Conservation (phyloP, 2,329 filamentous ascomycete species). For the Claviceps sp. region DNA sequence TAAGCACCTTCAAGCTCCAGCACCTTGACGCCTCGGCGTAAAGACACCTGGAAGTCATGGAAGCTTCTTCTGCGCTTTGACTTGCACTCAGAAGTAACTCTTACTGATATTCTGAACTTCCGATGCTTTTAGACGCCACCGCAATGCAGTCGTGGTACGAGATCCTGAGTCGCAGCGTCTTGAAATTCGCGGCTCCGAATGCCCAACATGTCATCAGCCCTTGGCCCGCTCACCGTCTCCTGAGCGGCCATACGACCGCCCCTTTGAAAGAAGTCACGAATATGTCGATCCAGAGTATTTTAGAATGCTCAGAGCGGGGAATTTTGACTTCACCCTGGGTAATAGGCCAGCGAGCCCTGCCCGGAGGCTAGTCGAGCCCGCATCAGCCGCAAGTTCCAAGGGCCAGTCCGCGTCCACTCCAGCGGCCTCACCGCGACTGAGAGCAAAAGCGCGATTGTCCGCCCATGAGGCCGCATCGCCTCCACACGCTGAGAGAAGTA, state of each 20-base stretch:
- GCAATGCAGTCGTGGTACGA: slow-evolving; percentile 82
- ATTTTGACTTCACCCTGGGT: slow-evolving; percentile 30
- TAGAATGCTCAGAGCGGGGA: slow-evolving; percentile 63
- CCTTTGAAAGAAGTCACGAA: slow-evolving; percentile 29
- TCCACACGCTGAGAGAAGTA: slow-evolving; percentile 39
- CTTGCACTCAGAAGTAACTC: too few relatives aligned
- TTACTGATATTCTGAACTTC: background rate
- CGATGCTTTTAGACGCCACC: slow-evolving; percentile 55
- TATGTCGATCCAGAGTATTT: slow-evolving; percentile 93
- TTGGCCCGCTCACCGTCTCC: slow-evolving; percentile 33
- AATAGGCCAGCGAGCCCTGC: slow-evolving; percentile 38
- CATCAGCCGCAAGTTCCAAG: slow-evolving; percentile 15
- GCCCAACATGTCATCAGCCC: slow-evolving; percentile 81
- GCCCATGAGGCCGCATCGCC: slow-evolving; percentile 37
- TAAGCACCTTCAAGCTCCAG: slow-evolving; percentile 32
- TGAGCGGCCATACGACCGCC: slow-evolving; percentile 35
- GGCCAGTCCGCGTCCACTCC: slow-evolving; percentile 8
- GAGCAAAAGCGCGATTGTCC: slow-evolving; percentile 32
- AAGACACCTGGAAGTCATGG: background rate
- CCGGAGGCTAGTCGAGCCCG: slow-evolving; percentile 36
- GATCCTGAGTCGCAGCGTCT: slow-evolving; percentile 76
- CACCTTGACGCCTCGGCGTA: background rate
- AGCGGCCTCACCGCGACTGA: slow-evolving; percentile 8
- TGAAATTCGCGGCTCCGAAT: slow-evolving; percentile 66
- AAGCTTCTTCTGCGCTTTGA: background rate